phyloP scores from a whole-genome alignment of 2,329 filamentous ascomycete genomes.

The Epichloe elymi region DNA sequence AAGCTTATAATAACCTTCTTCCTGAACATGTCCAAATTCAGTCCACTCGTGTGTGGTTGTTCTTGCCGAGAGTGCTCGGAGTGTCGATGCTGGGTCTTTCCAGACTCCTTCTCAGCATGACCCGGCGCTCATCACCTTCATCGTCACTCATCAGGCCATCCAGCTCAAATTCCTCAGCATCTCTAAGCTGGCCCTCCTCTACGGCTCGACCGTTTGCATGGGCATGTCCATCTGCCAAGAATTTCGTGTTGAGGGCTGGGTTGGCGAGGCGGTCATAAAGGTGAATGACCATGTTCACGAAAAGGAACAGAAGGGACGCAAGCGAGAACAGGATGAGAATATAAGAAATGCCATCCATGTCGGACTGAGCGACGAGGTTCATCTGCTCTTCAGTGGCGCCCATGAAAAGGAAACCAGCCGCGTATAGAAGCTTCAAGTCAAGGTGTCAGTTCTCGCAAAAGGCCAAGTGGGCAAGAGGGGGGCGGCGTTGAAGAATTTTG shows the following conservation, averaged over 20 bases:
- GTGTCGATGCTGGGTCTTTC: slow-evolving; percentile 27
- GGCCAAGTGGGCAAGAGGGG: neutral
- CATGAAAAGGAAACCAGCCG: slow-evolving; percentile 94
- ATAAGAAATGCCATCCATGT: slow-evolving; percentile 82
- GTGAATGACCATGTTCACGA: slow-evolving; percentile 72
- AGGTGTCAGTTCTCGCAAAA: neutral
- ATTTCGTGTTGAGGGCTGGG: slow-evolving; percentile 22
- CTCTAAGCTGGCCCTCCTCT: slow-evolving; percentile 49
- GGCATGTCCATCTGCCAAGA: slow-evolving; percentile 22
- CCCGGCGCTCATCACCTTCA: slow-evolving; percentile 47
- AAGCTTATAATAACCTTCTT: neutral
- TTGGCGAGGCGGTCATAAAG: slow-evolving; percentile 58
- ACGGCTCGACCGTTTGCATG: slow-evolving; percentile 20
- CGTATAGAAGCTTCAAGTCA: slow-evolving; percentile 59
- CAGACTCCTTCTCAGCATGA: slow-evolving; percentile 21
- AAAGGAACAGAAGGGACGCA: slow-evolving; percentile 82
- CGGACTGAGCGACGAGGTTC: slow-evolving; percentile 56
- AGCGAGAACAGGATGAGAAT: slow-evolving; percentile 84
- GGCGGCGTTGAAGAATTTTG: neutral
- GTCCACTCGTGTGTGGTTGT: slow-evolving; percentile 16
- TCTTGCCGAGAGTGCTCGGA: slow-evolving; percentile 25
- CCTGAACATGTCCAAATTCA: neutral
- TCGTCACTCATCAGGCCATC: slow-evolving; percentile 84
- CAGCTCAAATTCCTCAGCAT: slow-evolving; percentile 88
- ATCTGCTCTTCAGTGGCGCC: slow-evolving; percentile 96